phyloP scores from a whole-genome alignment of 352 stramenopile genomes.

The Phytophthora pini region DNA sequence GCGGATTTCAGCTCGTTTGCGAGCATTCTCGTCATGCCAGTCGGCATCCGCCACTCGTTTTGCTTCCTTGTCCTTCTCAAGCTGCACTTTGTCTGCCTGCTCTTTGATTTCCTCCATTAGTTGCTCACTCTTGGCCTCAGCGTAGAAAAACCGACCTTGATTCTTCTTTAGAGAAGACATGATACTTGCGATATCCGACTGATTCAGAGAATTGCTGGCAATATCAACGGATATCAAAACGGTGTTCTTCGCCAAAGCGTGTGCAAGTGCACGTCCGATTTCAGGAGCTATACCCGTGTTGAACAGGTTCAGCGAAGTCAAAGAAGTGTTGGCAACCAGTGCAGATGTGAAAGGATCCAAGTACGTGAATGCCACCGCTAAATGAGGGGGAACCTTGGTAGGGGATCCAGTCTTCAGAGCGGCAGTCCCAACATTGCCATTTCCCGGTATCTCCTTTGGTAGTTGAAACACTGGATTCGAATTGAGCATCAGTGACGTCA shows the following conservation, averaged over 20 bases:
- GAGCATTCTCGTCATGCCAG: conserved; percentile 67
- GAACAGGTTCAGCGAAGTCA: conserved; percentile 67
- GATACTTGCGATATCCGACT: conserved; percentile 58
- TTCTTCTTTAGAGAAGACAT: conserved; percentile 52
- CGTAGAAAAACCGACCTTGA: conserved; percentile 34
- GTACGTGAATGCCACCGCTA: conserved; percentile 23
- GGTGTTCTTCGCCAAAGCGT: conserved; percentile 57
- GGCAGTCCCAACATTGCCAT: no score
- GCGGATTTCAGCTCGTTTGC: conserved; percentile 48
- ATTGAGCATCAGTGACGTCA: conserved; percentile 66
- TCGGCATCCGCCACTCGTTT: conserved; percentile 49
- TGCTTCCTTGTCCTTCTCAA: conserved; percentile 40
- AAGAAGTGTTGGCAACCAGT: conserved; percentile 43
- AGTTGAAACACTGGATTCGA: conserved; percentile 57
- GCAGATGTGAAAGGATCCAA: conserved; percentile 52
- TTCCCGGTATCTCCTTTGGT: conserved; percentile 26
- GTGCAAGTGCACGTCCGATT: conserved; percentile 45
- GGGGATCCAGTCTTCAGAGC: neutral
- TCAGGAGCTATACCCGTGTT: conserved; percentile 64
- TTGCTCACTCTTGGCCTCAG: conserved; percentile 34
- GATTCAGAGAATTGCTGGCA: conserved; percentile 49
- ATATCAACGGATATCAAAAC: conserved; percentile 62
- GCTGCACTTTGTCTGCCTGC: conserved; percentile 34
- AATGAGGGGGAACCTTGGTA: conserved; percentile 19
- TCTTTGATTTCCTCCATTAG: conserved; percentile 38